Conservation (phyloP, 2,329 filamentous ascomycete genomes). For the Fusarium mundagurra region DNA sequence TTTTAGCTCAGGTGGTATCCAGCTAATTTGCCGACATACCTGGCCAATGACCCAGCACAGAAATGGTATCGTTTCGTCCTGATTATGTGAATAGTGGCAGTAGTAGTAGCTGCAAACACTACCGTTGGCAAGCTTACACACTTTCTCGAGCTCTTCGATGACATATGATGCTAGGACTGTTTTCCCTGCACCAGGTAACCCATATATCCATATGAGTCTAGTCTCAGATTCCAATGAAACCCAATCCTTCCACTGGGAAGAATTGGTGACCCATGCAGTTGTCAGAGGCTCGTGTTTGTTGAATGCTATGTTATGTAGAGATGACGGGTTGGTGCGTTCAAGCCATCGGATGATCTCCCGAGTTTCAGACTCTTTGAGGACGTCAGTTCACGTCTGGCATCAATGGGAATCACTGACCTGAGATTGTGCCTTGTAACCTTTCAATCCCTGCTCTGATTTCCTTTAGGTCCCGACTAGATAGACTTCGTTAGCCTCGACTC, state of each 20-base stretch:
- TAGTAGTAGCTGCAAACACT: not conserved
- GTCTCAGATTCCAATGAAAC: not conserved
- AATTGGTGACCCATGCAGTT: not conserved
- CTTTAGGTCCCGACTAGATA: not conserved
- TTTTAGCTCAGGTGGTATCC: not conserved
- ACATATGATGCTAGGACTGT: not conserved
- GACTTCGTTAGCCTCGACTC: fast-evolving
- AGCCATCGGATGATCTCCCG: not conserved
- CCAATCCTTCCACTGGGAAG: not conserved
- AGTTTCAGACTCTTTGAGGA: fast-evolving
- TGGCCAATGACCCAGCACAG: not conserved
- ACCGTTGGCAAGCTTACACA: fast-evolving
- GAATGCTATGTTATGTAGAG: not conserved
- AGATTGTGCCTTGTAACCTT: not conserved
- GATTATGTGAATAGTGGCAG: not conserved
- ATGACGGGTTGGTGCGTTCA: not conserved
- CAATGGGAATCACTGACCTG: not conserved
- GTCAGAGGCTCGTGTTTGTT: not conserved
- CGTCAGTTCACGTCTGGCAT: fast-evolving
- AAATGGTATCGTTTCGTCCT: not conserved
- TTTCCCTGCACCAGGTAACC: not conserved
- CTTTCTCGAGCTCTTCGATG: not conserved
- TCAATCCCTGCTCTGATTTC: not conserved
- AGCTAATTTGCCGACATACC: not conserved
- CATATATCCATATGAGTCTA: not conserved